Evolutionary conservation across 1,139 yeast species (phyloP).

Genomic region (Ogataea hybrid): DNA sequence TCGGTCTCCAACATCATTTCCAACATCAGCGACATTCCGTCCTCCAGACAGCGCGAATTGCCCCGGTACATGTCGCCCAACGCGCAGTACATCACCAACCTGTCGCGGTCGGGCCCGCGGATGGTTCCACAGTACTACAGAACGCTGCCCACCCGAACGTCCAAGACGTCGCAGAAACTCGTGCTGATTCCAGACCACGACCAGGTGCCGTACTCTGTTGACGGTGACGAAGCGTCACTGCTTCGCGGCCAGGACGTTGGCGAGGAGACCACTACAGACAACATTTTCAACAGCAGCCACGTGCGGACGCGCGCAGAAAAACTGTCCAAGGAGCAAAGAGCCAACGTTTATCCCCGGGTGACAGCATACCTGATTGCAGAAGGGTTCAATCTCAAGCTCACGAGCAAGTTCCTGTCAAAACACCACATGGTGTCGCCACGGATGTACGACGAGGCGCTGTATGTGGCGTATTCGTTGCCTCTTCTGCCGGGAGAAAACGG

Average conservation of each 20-base stretch:
- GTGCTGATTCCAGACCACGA: slow-evolving; percentile 70
- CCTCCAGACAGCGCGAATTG: slow-evolving; percentile 60
- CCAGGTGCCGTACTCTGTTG: slow-evolving; percentile 12
- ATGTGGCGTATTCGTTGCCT: slow-evolving; percentile 88
- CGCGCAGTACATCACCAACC: slow-evolving; percentile 13
- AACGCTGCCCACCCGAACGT: slow-evolving; percentile 78
- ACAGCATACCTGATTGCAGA: slow-evolving; percentile 91
- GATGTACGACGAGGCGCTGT: slow-evolving; percentile 84
- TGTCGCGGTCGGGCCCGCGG: slow-evolving; percentile 23
- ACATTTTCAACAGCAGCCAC: slow-evolving; percentile 30
- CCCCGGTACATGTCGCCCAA: slow-evolving; percentile 25
- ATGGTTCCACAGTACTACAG: slow-evolving; percentile 57
- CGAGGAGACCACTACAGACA: slow-evolving; percentile 32
- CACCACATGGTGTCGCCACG: slow-evolving; percentile 85
- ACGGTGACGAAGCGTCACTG: slow-evolving; percentile 7
- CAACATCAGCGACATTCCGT: slow-evolving; percentile 82
- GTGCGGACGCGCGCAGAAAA: slow-evolving; percentile 66
- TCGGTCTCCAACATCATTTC: slow-evolving; percentile 70
- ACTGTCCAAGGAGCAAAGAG: slow-evolving; percentile 65
- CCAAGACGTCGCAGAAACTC: slow-evolving; percentile 80
- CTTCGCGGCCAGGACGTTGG: slow-evolving; percentile 16
- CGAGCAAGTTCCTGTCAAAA: slow-evolving; percentile 60
- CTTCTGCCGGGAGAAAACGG: slow-evolving; percentile 86
- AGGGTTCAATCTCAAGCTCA: slow-evolving; percentile 63
- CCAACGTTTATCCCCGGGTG: slow-evolving; percentile 72